Percentiles rank a stretch among this genome's conserved stretches.
Evolutionary conservation across 805 yeast genomes (phyloP).

Genomic region (Candida parachauliodes): DNA sequence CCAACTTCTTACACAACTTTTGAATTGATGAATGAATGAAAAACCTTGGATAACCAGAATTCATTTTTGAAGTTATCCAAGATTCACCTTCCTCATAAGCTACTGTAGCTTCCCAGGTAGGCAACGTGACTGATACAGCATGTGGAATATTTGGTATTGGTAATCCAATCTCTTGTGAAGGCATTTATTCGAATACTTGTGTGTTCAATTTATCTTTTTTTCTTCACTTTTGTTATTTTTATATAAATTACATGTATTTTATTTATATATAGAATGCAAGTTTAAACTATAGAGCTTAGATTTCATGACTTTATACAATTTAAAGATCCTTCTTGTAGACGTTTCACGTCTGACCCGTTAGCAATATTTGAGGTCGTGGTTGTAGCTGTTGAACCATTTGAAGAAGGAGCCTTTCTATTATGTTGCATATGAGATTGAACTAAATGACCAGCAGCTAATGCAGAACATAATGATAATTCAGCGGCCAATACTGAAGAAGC

Average conservation of each 20-base stretch:
- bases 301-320: slow-evolving; percentile 67
- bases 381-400: slow-evolving; percentile 26
- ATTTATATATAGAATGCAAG: too few species aligned
- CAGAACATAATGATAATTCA: slow-evolving; percentile 90
- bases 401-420: slow-evolving; percentile 65
- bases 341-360: slow-evolving; percentile 24
- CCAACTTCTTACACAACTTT: slow-evolving; percentile 50
- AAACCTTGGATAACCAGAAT: slow-evolving; percentile 86
- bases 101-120: slow-evolving; percentile 91
- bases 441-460: slow-evolving; percentile 97
- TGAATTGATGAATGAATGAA: slow-evolving; percentile 65
- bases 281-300: too few species aligned
- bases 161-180: slow-evolving; percentile 60
- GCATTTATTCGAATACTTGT: slow-evolving; percentile 11
- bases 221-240: not conserved
- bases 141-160: slow-evolving; percentile 90
- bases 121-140: slow-evolving; percentile 91
- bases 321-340: slow-evolving; percentile 69
- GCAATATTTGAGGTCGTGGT: slow-evolving; percentile 5
- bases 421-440: slow-evolving; percentile 97
- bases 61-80: slow-evolving; percentile 74
- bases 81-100: slow-evolving; percentile 90
- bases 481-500: slow-evolving; percentile 96
- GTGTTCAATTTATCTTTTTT: not conserved
- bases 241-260: too few species aligned